Percentiles rank a stretch among this genome's conserved stretches.
phyloP scores from a whole-genome alignment of 2,329 filamentous ascomycete species.

The Trichoderma brevicompactum region DNA sequence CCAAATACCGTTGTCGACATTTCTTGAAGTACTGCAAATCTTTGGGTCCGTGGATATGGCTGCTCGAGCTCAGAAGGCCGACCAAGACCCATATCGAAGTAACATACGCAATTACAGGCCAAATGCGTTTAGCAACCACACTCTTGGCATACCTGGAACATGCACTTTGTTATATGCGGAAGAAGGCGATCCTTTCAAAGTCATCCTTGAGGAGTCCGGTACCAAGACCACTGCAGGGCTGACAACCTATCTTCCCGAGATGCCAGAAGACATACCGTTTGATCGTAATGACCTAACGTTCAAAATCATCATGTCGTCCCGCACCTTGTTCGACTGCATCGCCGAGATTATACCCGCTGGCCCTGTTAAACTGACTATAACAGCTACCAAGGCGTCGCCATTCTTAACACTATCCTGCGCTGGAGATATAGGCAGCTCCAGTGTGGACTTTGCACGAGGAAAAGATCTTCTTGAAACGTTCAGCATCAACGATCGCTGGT shows the following conservation, averaged over 20 bases:
- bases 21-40: constrained; percentile 94
- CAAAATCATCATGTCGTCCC: constrained; percentile 92
- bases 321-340: constrained; percentile 72
- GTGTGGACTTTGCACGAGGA: constrained; percentile 68
- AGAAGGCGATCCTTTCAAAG: constrained; percentile 76
- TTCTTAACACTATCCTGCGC: constrained; percentile 74
- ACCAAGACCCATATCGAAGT: constrained; percentile 64
- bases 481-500: constrained; percentile 61
- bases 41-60: constrained; percentile 81
- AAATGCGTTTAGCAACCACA: constrained; percentile 82
- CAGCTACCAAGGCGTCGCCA: constrained; percentile 65
- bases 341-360: constrained; percentile 70
- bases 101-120: constrained; percentile 65
- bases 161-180: constrained; percentile 80
- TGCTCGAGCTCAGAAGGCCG: constrained; percentile 60
- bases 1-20: constrained; percentile 81
- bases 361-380: constrained; percentile 73
- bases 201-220: constrained; percentile 83
- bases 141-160: constrained; percentile 80
- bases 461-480: constrained; percentile 76
- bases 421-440: constrained; percentile 63
- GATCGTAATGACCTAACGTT: constrained; percentile 77
- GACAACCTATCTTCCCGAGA: constrained; percentile 81
- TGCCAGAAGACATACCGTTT: constrained; percentile 82
- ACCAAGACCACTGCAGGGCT: constrained; percentile 90